Base-by-base conservation (phyloP, 2,329 filamentous ascomycete genomes). In the Sphaerulina vaccinii region DNA sequence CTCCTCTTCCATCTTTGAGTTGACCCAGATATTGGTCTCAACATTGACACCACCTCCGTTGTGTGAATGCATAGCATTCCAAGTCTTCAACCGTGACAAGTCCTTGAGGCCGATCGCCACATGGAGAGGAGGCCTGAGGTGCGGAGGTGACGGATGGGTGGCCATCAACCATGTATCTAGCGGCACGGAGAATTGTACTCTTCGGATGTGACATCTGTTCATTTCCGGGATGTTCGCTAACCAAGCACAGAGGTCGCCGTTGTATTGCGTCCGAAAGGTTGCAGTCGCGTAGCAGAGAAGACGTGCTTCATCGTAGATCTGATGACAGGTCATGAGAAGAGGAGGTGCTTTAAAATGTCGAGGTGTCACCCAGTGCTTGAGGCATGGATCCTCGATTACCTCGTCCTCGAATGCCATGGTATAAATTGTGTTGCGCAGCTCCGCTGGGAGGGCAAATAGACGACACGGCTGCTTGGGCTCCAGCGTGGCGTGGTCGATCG, bases 231-330 rank as follows among this genome's bases (percentile, higher is more conserved):
- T 32, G 7, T 8, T 3, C 5, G 27, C 5, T 10, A 32, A 13
- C 27, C 27, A 32, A 4, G 11, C 3, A 13, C 3, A 2, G 27
- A 32, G 3, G 4, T 32, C 4, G 27, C n/a, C 8, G 27, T 13
- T 13, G 27, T 11, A 13, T 11, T 10, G 6, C 3, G 5, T 11
- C 5, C 27, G 27, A 23, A 55, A 55, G 35, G 33, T 52, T 27
- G 49, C 41, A 16, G 35, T 19, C n/a, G 23, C 29, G 37, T 52
- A 55, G n/a, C 44, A 49, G 16, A 55, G 19, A 3, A 55, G 38
- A 1, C 24, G 29, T 10, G 53, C 53, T 37, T 55, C 53, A 22
- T 49, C 13, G 53, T 55, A 49, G 23, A 52, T 38, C 18, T 50
- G 43, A 18, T 29, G 35, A 27, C 52, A 52, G n/a, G 39, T 49